Evolutionary conservation across 768 basidiomycete species (phyloP).

Genomic region (Obba rivulosa): DNA sequence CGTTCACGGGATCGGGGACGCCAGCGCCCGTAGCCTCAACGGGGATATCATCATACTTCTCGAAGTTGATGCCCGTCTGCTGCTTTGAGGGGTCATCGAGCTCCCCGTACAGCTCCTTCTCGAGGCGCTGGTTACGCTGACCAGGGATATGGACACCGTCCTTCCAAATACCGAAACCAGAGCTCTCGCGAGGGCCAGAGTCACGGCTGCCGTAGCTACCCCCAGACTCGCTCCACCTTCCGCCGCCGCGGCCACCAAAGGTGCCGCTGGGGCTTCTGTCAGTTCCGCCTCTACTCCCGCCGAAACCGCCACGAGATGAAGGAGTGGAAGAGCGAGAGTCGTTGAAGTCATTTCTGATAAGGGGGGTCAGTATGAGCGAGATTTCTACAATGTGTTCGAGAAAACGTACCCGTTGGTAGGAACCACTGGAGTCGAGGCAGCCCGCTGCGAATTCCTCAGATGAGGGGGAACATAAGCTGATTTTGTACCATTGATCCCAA

Average conservation of each 20-base stretch:
- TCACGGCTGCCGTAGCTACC: constrained; percentile 20
- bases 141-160: constrained; percentile 88
- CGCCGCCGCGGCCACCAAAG: constrained; percentile 35
- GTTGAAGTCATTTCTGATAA: constrained; percentile 62
- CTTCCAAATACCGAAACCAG: constrained; percentile 77
- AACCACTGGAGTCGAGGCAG: constrained; percentile 50
- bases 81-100: constrained; percentile 79
- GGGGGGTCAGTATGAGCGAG: constrained; percentile 13
- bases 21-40: constrained; percentile 96
- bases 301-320: constrained; percentile 36
- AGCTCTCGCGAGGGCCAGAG: constrained; percentile 42
- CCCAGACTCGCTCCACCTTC: constrained; percentile 25
- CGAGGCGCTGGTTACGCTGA: constrained; percentile 76
- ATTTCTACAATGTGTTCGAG: constrained; percentile 6
- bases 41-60: constrained; percentile 99
- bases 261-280: constrained; percentile 37
- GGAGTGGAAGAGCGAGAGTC: constrained; percentile 67
- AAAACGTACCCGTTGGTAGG: constrained; percentile 47
- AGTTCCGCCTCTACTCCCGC: constrained; percentile 36
- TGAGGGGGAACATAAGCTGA: constrained; percentile 88
- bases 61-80: constrained; percentile 98
- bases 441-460: constrained; percentile 81
- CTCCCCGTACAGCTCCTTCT: constrained; percentile 96
- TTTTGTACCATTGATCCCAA: constrained; percentile 64
- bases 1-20: constrained; percentile 90